phyloP scores from a whole-genome alignment of 2,329 filamentous ascomycete genomes.

The Nothophaeocryptopus gaeumannii region DNA sequence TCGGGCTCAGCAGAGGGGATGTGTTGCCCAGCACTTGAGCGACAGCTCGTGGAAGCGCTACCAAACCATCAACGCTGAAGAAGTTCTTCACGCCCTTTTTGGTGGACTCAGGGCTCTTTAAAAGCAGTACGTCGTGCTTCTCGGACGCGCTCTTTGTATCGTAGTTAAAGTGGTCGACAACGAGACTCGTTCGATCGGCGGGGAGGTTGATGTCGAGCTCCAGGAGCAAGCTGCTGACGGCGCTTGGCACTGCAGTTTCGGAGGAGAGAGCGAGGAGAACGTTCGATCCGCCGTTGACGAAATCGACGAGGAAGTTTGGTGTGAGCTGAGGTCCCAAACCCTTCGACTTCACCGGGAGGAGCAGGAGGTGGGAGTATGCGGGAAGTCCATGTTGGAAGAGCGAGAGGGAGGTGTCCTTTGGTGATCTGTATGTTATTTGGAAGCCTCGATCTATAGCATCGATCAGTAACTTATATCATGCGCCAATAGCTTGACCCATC shows the following conservation, averaged over 20 bases:
- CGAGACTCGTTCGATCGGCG: slow-evolving; percentile 74
- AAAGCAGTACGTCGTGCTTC: slow-evolving; percentile 81
- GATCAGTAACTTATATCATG: background rate
- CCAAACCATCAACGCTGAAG: slow-evolving; percentile 66
- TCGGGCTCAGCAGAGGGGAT: slow-evolving; percentile 72
- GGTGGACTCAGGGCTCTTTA: slow-evolving; percentile 64
- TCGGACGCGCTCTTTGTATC: slow-evolving; percentile 73
- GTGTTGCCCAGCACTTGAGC: slow-evolving; percentile 77
- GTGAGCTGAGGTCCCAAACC: slow-evolving; percentile 86
- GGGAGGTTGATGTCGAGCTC: slow-evolving; percentile 90
- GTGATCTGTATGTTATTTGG: slow-evolving; percentile 74
- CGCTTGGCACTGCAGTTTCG: slow-evolving; percentile 64
- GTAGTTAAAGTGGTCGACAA: slow-evolving; percentile 96
- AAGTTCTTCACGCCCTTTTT: slow-evolving; percentile 71
- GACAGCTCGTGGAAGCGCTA: slow-evolving; percentile 79
- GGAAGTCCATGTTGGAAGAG: slow-evolving; percentile 85
- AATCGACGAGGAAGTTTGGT: slow-evolving; percentile 81
- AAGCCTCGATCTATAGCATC: slow-evolving; percentile 70
- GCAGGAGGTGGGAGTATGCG: slow-evolving; percentile 83
- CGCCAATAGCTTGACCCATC: slow-evolving; percentile 23
- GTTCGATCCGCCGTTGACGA: slow-evolving; percentile 88
- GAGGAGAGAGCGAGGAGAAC: slow-evolving; percentile 81
- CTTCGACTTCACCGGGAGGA: slow-evolving; percentile 88
- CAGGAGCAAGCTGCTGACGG: slow-evolving; percentile 73
- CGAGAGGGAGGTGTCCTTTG: slow-evolving; percentile 72